Evolutionary conservation across 2,329 filamentous ascomycete species (phyloP), one percentile per base, ranked within the genome.

Genomic region (Stromatinia cepivora): DNA sequence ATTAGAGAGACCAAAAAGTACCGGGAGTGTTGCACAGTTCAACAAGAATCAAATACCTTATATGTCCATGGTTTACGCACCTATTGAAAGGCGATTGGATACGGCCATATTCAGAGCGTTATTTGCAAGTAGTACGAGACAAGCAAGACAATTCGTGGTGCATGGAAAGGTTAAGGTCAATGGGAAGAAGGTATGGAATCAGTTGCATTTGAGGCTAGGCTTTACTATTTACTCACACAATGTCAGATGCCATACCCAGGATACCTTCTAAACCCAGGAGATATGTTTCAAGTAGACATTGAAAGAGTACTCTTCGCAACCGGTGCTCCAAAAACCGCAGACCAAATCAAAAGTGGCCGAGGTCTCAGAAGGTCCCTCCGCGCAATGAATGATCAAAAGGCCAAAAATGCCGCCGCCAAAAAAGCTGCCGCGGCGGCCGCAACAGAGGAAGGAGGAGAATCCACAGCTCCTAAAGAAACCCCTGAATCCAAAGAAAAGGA

Each of bases 91-190:
- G 79, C 87, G 95, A 76, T 82, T 99, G 71, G 95, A 99, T 78
- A 93, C 93, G n/a, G 94, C 95, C 75, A 89, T 99, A 72, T 98
- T 96, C 84, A 86, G 95, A 64, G 91, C 95, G 50, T 81, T 99
- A 80, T 99, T 99, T 81, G 94, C 95, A 54, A 97, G 93, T 81
- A 97, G 93, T 81, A 88, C 92, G 48, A 87, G 94, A 74, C 95
- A 99, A 81, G 96, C 96, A 20, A 88, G 94, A 74, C 94, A 98
- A 76, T 97, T 98, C 78, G 92, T 96, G 70, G 87, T 97, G 39
- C 95, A 99, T 80, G 95, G 95, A 39, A 89, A 89, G 70, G 95
- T 99, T 72, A 97, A 89, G 77, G 95, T 99, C 78, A 99, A 99
- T 82, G 95, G 95, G 72, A 93, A 97, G 82, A 94, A 93, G 88